These are phyloP conservation scores for Neoscytalidium dimidiatum DNA, from an alignment of 2,329 filamentous ascomycete species.

Conservation along the genomic window DNA sequence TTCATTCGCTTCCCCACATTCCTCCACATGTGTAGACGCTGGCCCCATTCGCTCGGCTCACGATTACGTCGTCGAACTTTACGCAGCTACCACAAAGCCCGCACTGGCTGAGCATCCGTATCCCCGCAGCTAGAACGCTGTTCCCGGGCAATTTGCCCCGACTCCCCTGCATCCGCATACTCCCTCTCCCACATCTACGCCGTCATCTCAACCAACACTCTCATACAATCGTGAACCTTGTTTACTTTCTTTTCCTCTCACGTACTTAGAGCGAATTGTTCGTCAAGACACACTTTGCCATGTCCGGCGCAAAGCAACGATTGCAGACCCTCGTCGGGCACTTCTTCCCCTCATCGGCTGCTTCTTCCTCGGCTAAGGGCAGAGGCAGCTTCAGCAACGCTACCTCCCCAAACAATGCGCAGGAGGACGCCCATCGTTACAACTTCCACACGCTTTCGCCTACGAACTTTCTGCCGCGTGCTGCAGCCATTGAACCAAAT, in stretches of 20 bases:
- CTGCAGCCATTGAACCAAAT: conserved; percentile 83
- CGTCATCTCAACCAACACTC: not conserved
- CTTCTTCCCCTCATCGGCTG: conserved; percentile 32
- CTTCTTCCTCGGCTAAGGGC: conserved; percentile 34
- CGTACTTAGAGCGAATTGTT: not conserved
- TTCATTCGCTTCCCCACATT: conserved; percentile 33
- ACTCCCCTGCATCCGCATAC: not conserved
- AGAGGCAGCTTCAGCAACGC: conserved; percentile 20
- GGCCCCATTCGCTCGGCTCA: not conserved
- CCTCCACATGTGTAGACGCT: conserved; percentile 20
- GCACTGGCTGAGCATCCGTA: not conserved
- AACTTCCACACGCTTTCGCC: conserved; percentile 81
- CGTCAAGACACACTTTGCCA: not conserved
- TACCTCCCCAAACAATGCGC: conserved; percentile 40
- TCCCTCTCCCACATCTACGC: not conserved
- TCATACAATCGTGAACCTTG: not conserved
- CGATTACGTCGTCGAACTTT: not conserved
- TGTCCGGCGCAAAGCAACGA: conserved; percentile 24
- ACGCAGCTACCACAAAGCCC: not conserved
- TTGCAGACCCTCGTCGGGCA: conserved; percentile 41
- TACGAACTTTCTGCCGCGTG: conserved; percentile 82
- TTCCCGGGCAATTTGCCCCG: not conserved
- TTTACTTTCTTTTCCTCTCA: not conserved
- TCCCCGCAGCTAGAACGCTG: not conserved
- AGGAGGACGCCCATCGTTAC: conserved; percentile 48